Base-by-base conservation (phyloP, 2,329 filamentous ascomycete genomes). In the Graphilbum fragrans region DNA sequence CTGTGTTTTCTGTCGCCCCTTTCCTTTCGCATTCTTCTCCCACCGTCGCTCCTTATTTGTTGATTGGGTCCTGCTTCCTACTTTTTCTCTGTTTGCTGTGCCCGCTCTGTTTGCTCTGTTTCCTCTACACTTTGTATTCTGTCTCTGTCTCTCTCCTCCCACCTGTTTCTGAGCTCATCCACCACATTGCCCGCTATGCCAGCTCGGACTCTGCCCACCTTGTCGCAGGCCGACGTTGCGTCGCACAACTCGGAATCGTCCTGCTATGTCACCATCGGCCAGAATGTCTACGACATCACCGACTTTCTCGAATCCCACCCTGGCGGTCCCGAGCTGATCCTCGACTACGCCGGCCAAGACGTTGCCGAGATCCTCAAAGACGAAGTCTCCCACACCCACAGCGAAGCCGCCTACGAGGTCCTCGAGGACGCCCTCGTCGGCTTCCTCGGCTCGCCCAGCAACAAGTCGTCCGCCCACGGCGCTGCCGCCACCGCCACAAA, bases 241-340 rank as follows among this genome's bases (percentile, higher is more conserved):
- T 68, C 78, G 52, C 87, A 94, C 62, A 90, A 84, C 59, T 80
- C 76, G 37, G 66, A 67, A 38, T 76, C 86, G 56, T 94, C 86
- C 38, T 96, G 90, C 69, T 98, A 88, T 69, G 88, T 98, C 52
- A 92, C 85, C 3, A 70, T 95, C 41, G 88, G 86, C 47, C 73
- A 74, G 44, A 93, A 90, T 52, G 90, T 98, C 52, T 98, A 87
- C 71, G 90, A 98, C 67, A 74, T 98, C 49, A 95, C 92, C 45
- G 77, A 85, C 42, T 98, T 98, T 56, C 62, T 95, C 46, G 77
- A 87, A 40, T 80, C 87, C 50, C 92, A 98, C 58, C 92, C 92
- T 20, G 92, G 92, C 51, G 92, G 92, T 44, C 77, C 78, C 53
- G 85, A 94, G 47, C 67, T 96, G 52, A 81, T 98, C 47, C 68